Conservation (phyloP, 2,329 filamentous ascomycete species). For the Cladosporium sp. region DNA sequence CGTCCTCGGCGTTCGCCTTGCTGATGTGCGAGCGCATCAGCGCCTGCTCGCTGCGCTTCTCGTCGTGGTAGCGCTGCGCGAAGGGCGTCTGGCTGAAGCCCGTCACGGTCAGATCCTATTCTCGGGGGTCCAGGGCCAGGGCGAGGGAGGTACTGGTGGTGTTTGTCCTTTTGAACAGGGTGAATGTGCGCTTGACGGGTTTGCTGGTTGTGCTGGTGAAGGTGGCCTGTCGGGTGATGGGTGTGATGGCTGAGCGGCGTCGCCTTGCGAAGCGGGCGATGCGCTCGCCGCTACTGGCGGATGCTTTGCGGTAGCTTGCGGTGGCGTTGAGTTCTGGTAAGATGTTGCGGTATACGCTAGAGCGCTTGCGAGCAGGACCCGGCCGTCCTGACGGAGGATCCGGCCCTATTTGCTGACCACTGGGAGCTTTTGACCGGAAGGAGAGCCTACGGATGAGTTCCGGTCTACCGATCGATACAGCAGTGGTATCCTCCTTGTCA, state of each 20-base stretch:
- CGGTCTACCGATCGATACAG: too few relatives aligned
- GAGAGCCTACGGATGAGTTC: too few relatives aligned
- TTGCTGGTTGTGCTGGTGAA: not conserved
- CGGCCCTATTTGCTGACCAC: too few relatives aligned
- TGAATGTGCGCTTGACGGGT: not conserved
- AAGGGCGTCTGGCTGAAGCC: conserved; percentile 27
- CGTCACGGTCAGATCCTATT: conserved; percentile 20
- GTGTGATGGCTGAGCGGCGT: conserved; percentile 7
- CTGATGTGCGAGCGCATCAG: conserved; percentile 22
- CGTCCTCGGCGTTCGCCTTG: conserved; percentile 19
- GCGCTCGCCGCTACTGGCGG: not conserved
- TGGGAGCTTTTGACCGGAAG: too few relatives aligned
- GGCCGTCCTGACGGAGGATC: too few relatives aligned
- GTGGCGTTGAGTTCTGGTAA: not conserved
- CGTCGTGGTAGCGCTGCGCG: conserved; percentile 27
- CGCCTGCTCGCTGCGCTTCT: conserved; percentile 19
- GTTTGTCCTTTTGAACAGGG: not conserved
- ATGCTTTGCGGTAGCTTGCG: not conserved
- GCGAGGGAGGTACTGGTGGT: not conserved
- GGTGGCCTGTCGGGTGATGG: not conserved
- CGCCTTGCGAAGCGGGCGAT: not conserved
- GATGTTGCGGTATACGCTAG: not conserved
- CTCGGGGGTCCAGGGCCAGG: conserved; percentile 10
- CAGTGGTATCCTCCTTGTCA: too few relatives aligned
- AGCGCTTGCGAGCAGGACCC: not conserved